Percentiles rank a stretch among this genome's conserved stretches.
These are phyloP conservation scores for Leucoagaricus sp. DNA, from an alignment of 1,284 basidiomycete species.

Conservation along the genomic window DNA sequence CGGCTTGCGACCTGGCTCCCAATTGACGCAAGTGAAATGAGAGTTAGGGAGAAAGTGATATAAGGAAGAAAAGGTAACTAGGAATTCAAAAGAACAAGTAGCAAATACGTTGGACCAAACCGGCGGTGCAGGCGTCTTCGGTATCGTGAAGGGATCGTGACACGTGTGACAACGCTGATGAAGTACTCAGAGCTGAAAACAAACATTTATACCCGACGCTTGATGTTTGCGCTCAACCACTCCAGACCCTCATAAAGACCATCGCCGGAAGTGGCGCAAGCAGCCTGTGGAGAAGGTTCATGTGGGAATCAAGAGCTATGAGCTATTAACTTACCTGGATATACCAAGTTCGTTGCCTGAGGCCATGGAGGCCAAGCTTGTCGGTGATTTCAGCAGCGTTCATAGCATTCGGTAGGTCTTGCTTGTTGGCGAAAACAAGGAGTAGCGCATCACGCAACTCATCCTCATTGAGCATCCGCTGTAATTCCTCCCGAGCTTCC, in stretches of 20 bases:
- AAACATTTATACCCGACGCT: conserved; percentile 69
- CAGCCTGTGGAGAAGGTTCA: conserved; percentile 59
- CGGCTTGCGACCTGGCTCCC: not conserved
- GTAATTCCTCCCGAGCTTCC: conserved; percentile 98
- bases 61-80: conserved; percentile 22
- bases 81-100: conserved; percentile 25
- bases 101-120: conserved; percentile 36
- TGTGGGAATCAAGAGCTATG: conserved; percentile 20
- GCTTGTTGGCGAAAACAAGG: conserved; percentile 99
- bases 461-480: conserved; percentile 99
- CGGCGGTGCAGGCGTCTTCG: conserved; percentile 46
- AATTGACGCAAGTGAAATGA: conserved; percentile 10
- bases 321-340: conserved; percentile 75
- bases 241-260: conserved; percentile 99
- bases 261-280: conserved; percentile 98
- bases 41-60: conserved; percentile 19
- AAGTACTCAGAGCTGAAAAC: conserved; percentile 44
- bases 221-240: conserved; percentile 92
- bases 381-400: conserved; percentile 99
- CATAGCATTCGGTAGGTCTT: conserved; percentile 99
- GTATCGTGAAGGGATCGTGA: conserved; percentile 48
- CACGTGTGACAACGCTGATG: conserved; percentile 48
- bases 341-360: conserved; percentile 98
- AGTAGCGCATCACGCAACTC: conserved; percentile 98
- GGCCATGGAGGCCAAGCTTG: conserved; percentile 97